Conservation (phyloP, 768 basidiomycete species). For the Tulasnella sp. region DNA sequence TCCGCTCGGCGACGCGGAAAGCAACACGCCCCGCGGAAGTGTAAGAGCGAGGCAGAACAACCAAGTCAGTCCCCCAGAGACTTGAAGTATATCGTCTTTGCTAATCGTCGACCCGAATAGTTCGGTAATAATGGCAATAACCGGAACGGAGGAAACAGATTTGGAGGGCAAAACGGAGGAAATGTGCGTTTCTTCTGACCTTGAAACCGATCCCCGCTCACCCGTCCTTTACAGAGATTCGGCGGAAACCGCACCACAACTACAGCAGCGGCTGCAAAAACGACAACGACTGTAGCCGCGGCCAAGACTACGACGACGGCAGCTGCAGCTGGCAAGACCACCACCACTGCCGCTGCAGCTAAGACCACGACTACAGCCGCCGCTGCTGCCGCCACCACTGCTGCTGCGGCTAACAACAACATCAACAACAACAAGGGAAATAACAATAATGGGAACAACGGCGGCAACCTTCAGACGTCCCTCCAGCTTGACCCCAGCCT, state of each 20-base stretch:
- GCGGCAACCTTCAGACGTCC: constrained; percentile 36
- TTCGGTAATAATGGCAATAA: background rate
- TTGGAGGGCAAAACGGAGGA: constrained; percentile 1
- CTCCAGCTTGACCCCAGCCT: constrained; percentile 41
- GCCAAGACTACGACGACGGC: constrained; percentile 16
- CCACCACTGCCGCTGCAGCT: constrained; percentile 11
- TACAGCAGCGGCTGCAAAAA: constrained; percentile 7
- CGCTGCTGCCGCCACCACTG: constrained; percentile 13
- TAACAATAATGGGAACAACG: constrained; percentile 14
- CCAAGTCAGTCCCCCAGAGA: background rate
- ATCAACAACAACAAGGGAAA: background rate
- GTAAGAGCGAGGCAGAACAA: background rate
- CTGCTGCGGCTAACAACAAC: constrained; percentile 7
- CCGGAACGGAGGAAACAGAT: background rate
- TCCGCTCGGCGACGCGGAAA: background rate
- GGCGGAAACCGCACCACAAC: constrained; percentile 11
- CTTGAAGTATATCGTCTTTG: background rate
- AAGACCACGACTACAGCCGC: background rate
- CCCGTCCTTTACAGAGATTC: background rate
- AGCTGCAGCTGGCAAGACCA: constrained; percentile 16
- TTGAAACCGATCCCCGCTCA: background rate
- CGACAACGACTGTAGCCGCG: constrained; percentile 15
- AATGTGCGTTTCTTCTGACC: constrained; percentile 13
- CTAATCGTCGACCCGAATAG: background rate
- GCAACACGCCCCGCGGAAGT: background rate